Conservation (phyloP, 2,329 filamentous ascomycete genomes). For the Scedosporium apiospermum region DNA sequence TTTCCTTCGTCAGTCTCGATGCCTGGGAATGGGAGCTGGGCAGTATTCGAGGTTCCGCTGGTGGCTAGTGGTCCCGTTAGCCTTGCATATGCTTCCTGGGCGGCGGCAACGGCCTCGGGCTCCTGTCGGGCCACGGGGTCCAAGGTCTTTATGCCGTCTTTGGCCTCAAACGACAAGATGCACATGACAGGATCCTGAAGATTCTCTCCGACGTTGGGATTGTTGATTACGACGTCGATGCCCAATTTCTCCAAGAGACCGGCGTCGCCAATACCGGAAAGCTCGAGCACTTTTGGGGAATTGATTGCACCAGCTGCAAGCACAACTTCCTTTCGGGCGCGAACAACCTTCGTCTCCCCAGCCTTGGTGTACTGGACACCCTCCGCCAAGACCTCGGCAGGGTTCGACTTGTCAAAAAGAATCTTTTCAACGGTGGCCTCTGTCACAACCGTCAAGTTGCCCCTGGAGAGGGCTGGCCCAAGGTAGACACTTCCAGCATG, state of each 20-base stretch:
- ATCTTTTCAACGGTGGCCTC: slow-evolving; percentile 14
- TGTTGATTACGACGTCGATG: slow-evolving; percentile 21
- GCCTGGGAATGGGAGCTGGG: background rate
- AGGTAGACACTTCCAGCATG: slow-evolving; percentile 16
- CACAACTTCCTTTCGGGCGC: slow-evolving; percentile 28
- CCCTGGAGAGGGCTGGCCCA: slow-evolving; percentile 10
- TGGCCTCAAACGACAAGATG: slow-evolving; percentile 15
- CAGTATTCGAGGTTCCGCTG: background rate
- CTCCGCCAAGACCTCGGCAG: slow-evolving; percentile 11
- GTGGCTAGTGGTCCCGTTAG: background rate
- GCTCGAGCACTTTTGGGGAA: slow-evolving; percentile 31
- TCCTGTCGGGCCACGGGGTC: slow-evolving; percentile 14
- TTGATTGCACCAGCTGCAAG: slow-evolving; percentile 31
- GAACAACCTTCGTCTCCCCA: slow-evolving; percentile 11
- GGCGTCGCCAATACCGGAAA: slow-evolving; percentile 29
- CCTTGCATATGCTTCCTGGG: slow-evolving; percentile 14
- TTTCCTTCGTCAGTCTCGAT: too few species aligned
- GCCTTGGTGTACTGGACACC: slow-evolving; percentile 11
- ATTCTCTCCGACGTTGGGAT: slow-evolving; percentile 28
- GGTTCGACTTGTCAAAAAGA: slow-evolving; percentile 12
- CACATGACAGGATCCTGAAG: slow-evolving; percentile 18
- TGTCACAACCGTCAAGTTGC: slow-evolving; percentile 17
- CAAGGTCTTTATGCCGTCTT: slow-evolving; percentile 13
- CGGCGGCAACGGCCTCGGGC: slow-evolving; percentile 9
- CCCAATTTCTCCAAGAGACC: slow-evolving; percentile 21